Conservation (phyloP, 805 yeast species). For the Wickerhamia fluorescens region DNA sequence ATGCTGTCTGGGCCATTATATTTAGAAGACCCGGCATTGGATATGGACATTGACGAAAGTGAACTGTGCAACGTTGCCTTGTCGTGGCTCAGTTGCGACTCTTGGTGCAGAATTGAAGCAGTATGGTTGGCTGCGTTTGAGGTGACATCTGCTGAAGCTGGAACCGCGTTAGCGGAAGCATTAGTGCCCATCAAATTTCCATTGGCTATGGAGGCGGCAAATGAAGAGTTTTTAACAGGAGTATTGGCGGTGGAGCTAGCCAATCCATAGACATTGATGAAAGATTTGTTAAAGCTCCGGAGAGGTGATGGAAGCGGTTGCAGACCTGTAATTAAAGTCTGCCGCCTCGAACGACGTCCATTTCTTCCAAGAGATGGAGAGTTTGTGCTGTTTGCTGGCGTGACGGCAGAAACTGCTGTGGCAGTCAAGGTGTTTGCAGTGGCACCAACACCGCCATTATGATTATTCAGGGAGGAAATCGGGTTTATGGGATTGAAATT, state of each 20-base stretch:
- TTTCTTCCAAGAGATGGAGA: slow-evolving; percentile 37
- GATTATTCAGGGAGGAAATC: slow-evolving; percentile 5
- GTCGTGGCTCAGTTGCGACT: too few species aligned
- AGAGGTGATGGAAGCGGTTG: slow-evolving; percentile 91
- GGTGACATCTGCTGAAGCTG: too few species aligned
- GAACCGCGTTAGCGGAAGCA: too few species aligned
- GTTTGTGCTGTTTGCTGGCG: slow-evolving; percentile 4
- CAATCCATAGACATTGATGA: slow-evolving; percentile 29
- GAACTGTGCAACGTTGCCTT: slow-evolving; percentile 29
- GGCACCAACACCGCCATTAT: slow-evolving; percentile 2
- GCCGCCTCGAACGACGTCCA: slow-evolving; percentile 56
- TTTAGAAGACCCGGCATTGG: slow-evolving; percentile 14
- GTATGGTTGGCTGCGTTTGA: not conserved
- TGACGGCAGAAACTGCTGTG: slow-evolving; percentile 1
- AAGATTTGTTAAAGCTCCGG: slow-evolving; percentile 45
- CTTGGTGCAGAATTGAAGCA: too few species aligned
- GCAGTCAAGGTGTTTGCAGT: not conserved
- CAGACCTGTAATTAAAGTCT: slow-evolving; percentile 79
- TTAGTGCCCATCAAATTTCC: too few species aligned
- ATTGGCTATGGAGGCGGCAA: too few species aligned
- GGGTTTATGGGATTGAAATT: not conserved
- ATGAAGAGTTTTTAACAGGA: slow-evolving; percentile 19
- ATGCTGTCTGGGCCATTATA: slow-evolving; percentile 5
- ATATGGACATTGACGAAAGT: slow-evolving; percentile 37
- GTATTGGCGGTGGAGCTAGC: slow-evolving; percentile 36